phyloP scores from a whole-genome alignment of 768 basidiomycete genomes.

The Leccinum olivaceopallidum region DNA sequence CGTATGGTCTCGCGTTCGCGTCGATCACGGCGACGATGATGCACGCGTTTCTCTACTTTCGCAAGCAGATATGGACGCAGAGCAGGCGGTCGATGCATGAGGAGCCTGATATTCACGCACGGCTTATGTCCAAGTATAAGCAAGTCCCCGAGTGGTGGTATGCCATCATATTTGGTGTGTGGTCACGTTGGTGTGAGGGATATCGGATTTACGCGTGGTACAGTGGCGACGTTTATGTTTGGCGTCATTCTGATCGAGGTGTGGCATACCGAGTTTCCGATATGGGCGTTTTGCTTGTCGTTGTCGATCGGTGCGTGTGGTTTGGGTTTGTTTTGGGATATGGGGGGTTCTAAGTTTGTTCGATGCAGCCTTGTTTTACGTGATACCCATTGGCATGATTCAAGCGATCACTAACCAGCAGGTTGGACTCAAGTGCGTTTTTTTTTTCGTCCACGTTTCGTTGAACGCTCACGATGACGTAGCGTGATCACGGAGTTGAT shows the following conservation, averaged over 20 bases:
- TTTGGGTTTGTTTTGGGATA: constrained; percentile 8
- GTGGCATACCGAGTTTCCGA: constrained; percentile 53
- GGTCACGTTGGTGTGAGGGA: background rate
- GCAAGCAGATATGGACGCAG: constrained; percentile 77
- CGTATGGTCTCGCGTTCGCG: constrained; percentile 82
- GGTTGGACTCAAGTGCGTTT: constrained; percentile 49
- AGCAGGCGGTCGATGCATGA: constrained; percentile 70
- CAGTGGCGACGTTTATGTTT: constrained; percentile 54
- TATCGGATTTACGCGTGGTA: background rate
- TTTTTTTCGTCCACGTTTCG: too few relatives aligned
- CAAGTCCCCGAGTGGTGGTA: constrained; percentile 70
- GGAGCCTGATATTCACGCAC: constrained; percentile 73
- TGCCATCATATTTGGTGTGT: constrained; percentile 29
- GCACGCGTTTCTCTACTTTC: constrained; percentile 75
- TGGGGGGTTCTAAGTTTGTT: background rate
- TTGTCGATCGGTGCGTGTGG: constrained; percentile 26
- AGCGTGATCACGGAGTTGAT: constrained; percentile 73
- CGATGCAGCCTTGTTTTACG: constrained; percentile 51
- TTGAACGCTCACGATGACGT: constrained; percentile 4
- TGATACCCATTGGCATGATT: constrained; percentile 75
- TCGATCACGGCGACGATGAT: constrained; percentile 73
- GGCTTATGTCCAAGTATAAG: constrained; percentile 55
- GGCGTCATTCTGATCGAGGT: constrained; percentile 59
- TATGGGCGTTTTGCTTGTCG: constrained; percentile 44
- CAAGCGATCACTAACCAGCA: constrained; percentile 82